Evolutionary conservation across 2,329 filamentous ascomycete genomes (phyloP).

Genomic region (Botryotinia globosa): DNA sequence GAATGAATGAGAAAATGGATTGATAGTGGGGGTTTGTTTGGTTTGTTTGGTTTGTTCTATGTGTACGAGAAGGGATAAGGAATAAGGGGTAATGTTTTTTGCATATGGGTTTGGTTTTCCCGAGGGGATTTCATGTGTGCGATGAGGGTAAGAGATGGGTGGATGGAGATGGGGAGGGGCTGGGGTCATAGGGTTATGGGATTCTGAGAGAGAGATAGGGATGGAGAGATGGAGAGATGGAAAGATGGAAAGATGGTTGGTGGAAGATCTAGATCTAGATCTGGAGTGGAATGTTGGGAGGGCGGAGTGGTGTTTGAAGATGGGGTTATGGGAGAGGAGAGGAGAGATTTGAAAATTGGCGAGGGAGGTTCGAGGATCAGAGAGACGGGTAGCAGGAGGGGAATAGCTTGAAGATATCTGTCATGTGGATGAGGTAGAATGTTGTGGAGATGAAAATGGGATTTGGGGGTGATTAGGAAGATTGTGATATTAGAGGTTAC

Average conservation of each 20-base stretch:
- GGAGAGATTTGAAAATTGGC: background rate
- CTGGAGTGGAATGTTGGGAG: background rate
- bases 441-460: background rate
- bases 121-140: background rate
- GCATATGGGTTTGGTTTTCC: background rate
- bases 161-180: background rate
- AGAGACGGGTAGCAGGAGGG: background rate
- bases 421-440: background rate
- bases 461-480: background rate
- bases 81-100: background rate
- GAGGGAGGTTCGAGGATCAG: background rate
- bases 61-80: background rate
- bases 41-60: background rate
- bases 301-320: background rate
- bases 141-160: background rate
- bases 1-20: too few species aligned
- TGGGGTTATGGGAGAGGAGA: background rate
- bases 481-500: background rate
- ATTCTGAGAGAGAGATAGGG: background rate
- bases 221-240: background rate
- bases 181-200: background rate
- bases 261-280: background rate
- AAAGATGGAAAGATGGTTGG: background rate
- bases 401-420: background rate
- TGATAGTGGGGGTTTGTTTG: too few species aligned